Evolutionary conservation across 1,284 basidiomycete genomes (phyloP), one percentile per base, ranked within the genome.

Genomic region (Naganishia cerealis): DNA sequence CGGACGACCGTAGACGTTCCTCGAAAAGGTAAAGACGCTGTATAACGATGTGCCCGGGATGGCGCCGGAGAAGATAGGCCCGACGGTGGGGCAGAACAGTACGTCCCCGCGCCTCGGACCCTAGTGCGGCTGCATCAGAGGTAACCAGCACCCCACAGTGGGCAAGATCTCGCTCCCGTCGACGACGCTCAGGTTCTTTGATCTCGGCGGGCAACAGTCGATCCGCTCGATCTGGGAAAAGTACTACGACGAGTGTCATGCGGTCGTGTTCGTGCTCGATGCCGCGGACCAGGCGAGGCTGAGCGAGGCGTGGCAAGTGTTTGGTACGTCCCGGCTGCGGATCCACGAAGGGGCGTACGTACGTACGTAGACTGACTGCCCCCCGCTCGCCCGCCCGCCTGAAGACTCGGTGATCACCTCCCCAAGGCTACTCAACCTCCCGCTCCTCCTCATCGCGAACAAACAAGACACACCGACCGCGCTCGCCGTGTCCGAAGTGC

Each of bases 1-100:
- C 57, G 43, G 42, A 52, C 52, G 16, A 50, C 71, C 39, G 70
- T 65, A 93, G 92, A 94, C 92, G 0, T 83, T 94, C 73, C 83
- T 95, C 50, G 93, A 96, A 82, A 89, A 89, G 80, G 92, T 95
- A 72, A 96, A 95, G 84, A 92, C 90, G 1, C 81, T 91, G 0
- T 96, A 94, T 78, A 94, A 89, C 75, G 87, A 91, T 42, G 87
- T 86, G 0, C 91, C 91, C 0, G 91, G 91, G 0, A 85, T 94
- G 43, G 83, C 89, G 43, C 87, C 92, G 0, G 90, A 92, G 74
- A 94, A 92, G 81, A 95, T 97, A 74, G 91, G 86, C 0, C 94
- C 94, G 0, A 96, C 94, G 0, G 90, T 97, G 1, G 93, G 93
- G 0, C 93, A 96, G 80, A 96, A 96, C 80, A 94, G 93, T 94